Percentiles rank a stretch among this genome's conserved stretches.
These are phyloP conservation scores for Kodamaea restingae DNA, from an alignment of 805 yeast genomes.

Conservation along the genomic window DNA sequence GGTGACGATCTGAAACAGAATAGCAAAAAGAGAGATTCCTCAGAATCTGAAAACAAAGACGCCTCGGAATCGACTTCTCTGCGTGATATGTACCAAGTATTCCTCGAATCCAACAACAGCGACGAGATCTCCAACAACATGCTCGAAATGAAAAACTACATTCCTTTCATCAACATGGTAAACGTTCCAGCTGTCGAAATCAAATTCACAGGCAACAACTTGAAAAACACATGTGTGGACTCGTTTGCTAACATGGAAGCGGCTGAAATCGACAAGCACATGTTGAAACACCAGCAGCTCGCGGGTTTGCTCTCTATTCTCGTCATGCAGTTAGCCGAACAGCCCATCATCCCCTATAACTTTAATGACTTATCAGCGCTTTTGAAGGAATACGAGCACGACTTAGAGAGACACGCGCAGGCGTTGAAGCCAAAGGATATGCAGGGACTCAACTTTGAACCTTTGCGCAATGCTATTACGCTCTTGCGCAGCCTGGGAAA, in stretches of 20 bases:
- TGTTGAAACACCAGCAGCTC: constrained; percentile 53
- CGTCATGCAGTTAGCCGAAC: constrained; percentile 60
- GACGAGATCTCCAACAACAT: constrained; percentile 29
- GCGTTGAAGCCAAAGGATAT: constrained; percentile 8
- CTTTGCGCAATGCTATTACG: constrained; percentile 23
- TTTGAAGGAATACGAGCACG: constrained; percentile 42
- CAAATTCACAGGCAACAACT: constrained; percentile 43
- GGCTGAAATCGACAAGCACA: constrained; percentile 48
- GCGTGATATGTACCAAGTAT: constrained; percentile 13
- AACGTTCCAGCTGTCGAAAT: constrained; percentile 72
- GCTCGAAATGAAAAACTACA: constrained; percentile 53
- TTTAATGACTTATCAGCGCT: constrained; percentile 43
- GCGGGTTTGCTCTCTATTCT: constrained; percentile 53
- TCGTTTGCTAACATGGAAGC: constrained; percentile 51
- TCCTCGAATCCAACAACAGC: constrained; percentile 15
- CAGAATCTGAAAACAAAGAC: constrained; percentile 11
- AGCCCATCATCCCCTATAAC: constrained; percentile 72
- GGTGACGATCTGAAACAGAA: constrained; percentile 4
- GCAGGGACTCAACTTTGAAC: constrained; percentile 22
- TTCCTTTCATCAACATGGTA: constrained; percentile 58
- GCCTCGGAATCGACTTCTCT: constrained; percentile 16
- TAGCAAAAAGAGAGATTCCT: constrained; percentile 13
- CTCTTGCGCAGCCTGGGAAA: constrained; percentile 33
- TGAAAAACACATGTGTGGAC: constrained; percentile 61
- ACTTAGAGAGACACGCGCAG: constrained; percentile 41